Base-by-base conservation (phyloP, 441 rosid genomes). In the Jatropha podagrica region DNA sequence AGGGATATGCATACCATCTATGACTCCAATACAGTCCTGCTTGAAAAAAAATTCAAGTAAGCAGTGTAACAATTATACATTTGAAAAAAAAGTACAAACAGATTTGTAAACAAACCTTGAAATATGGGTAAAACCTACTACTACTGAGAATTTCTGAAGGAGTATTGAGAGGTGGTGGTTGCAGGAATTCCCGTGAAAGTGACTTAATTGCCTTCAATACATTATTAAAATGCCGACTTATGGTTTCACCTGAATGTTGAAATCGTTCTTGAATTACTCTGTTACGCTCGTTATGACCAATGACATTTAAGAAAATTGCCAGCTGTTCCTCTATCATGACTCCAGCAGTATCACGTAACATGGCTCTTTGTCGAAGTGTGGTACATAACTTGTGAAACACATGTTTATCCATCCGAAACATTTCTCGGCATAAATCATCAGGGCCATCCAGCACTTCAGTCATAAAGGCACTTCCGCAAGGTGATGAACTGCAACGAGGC, bases 311-410 rank as follows among this genome's bases (percentile, higher is more conserved):
- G 85, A 93, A 91, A 71, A 93, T 93, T 18, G 92, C 94, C 59
- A 93, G 79, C 76, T 93, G 98, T 74, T 93, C 97, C 83, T 90
- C 92, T 69, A 93, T 88, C 90, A 88, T 84, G 73, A 93, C 95
- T 69, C 87, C 90, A 23, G 91, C 80, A 68, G 94, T 84, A 83
- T 93, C 97, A 20, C 88, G 87, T 38, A 91, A 71, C 87, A 89
- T 58, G 77, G 88, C 82, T 86, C 87, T 87, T 69, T 81, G 87
- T 17, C 94, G 82, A 65, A 91, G 86, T 62, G 76, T 83, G 72
- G 64, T 81, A 66, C 89, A 88, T 38, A 93, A 80, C 80, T 86
- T 91, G 78, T 76, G 89, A 77, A 93, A 93, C 66, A 91, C 90
- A 78, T 76, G 89, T 77, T 88, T 93, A 81, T 91, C 94, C 98